Base-by-base conservation (phyloP, 192 early-diverging fungal species). In the Coemansia sp. region DNA sequence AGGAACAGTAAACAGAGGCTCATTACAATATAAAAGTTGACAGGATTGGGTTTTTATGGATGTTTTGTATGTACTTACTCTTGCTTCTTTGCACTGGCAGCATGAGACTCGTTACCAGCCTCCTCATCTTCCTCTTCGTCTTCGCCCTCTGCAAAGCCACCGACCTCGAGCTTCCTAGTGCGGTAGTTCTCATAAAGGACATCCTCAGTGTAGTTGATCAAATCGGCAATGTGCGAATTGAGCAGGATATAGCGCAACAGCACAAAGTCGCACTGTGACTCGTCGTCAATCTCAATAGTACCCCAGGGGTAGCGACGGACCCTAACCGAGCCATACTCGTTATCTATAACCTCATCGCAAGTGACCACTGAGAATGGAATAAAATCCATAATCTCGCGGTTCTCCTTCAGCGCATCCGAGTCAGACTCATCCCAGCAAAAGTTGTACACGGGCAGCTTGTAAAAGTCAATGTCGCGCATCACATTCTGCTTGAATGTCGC, bases 351-450 rank as follows among this genome's bases (percentile, higher is more conserved):
- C 68, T 78, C 75, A 65, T 98, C 97, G 70, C 93, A 93, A 18
- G 94, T 95, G 71, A 98, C 93, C 27, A 98, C 88, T 0, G 94
- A 88, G 68, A 98, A 98, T 9, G 97, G 97, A 48, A 98, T 84
- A 67, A 92, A 78, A 50, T 82, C 81, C 75, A 94, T 84, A 65
- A 99, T 84, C 74, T 96, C 94, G 62, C 92, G 89, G 86, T 97
- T 99, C 82, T 99, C 96, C 78, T 98, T 95, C 58, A 96, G 86
- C 1, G 95, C 94, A 67, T 99, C 97, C 69, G 94, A 90, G 83
- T 99, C 97, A 67, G 94, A 93, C 81, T 99, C 97, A 71, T 99
- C 96, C 69, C 89, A 93, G 59, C 94, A 95, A 81, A 99, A 99
- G 82, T 97, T 93, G 85, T 97, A 99, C 69, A 97, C 91, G 30